Conservation (phyloP, 2,329 filamentous ascomycete genomes). For the Juglanconis sp. region DNA sequence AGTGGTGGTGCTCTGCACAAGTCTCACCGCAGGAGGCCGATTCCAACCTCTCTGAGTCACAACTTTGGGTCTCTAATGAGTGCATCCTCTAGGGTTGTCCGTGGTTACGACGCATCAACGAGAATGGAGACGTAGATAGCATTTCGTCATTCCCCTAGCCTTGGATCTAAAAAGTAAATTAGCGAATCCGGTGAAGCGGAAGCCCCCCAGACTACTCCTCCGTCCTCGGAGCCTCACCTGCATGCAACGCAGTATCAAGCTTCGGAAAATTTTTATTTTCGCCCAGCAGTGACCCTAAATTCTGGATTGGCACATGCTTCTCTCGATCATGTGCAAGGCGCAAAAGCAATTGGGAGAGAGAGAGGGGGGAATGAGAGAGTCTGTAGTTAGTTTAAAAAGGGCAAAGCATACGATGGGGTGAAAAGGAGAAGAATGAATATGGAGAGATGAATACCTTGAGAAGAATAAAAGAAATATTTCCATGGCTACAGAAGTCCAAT, state of each 20-base stretch:
- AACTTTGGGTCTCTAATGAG: neutral
- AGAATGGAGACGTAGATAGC: neutral
- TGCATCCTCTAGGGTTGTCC: neutral
- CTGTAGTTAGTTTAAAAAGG: no score
- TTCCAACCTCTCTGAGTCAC: neutral
- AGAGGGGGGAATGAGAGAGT: no score
- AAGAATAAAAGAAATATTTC: no score
- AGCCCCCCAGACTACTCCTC: neutral
- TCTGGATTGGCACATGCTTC: neutral
- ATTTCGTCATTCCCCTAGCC: constrained; percentile 12
- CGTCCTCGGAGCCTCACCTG: neutral
- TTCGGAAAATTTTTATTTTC: neutral
- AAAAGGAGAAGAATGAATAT: no score
- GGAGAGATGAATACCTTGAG: no score
- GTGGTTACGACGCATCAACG: neutral
- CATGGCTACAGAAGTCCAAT: no score
- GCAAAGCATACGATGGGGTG: no score
- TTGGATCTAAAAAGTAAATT: constrained; percentile 1
- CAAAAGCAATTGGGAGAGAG: no score
- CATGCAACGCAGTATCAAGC: neutral
- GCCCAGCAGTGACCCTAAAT: neutral
- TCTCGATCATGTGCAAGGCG: no score
- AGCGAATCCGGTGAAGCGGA: constrained; percentile 6
- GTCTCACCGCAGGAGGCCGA: no score
- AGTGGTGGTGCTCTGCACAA: no score